Percentiles rank a stretch among this genome's conserved stretches.
phyloP scores from a whole-genome alignment of 164 flowering plant genomes.

The Dillenia suffruticosa region DNA sequence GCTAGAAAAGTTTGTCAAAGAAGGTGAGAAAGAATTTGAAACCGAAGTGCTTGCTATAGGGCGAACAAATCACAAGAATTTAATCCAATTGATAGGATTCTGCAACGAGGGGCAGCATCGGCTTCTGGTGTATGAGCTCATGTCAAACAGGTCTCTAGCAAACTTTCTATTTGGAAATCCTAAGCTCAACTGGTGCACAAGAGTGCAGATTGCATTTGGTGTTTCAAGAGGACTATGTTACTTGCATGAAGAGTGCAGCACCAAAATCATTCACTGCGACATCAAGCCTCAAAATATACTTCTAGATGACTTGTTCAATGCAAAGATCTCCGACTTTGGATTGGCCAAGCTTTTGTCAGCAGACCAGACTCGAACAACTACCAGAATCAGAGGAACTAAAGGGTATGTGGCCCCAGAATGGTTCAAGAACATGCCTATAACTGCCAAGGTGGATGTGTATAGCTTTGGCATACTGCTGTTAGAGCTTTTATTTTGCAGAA shows the following conservation, averaged over 20 bases:
- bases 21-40: slow-evolving; percentile 27
- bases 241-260: slow-evolving; percentile 41
- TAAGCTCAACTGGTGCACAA: slow-evolving; percentile 23
- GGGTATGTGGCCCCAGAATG: slow-evolving; percentile 33
- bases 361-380: slow-evolving; percentile 20
- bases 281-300: slow-evolving; percentile 39
- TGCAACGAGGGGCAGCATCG: slow-evolving; percentile 32
- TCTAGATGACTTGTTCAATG: slow-evolving; percentile 14
- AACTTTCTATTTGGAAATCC: slow-evolving; percentile 17
- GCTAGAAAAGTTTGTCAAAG: slow-evolving; percentile 16
- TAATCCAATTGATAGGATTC: slow-evolving; percentile 32
- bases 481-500: slow-evolving; percentile 23
- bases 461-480: slow-evolving; percentile 29
- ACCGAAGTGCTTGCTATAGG: slow-evolving; percentile 33
- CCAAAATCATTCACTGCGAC: slow-evolving; percentile 38
- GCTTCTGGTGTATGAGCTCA: slow-evolving; percentile 39
- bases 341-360: slow-evolving; percentile 26
- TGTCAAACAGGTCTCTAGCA: slow-evolving; percentile 35
- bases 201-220: slow-evolving; percentile 26
- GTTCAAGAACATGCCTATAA: slow-evolving; percentile 23
- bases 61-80: slow-evolving; percentile 32
- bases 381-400: slow-evolving; percentile 16
- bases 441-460: slow-evolving; percentile 31
- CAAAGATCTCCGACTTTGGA: slow-evolving; percentile 27
- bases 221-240: slow-evolving; percentile 34